These are phyloP conservation scores for Chenopodium berlandieri DNA, from an alignment of 148 eudicot genomes.

Conservation along the genomic window DNA sequence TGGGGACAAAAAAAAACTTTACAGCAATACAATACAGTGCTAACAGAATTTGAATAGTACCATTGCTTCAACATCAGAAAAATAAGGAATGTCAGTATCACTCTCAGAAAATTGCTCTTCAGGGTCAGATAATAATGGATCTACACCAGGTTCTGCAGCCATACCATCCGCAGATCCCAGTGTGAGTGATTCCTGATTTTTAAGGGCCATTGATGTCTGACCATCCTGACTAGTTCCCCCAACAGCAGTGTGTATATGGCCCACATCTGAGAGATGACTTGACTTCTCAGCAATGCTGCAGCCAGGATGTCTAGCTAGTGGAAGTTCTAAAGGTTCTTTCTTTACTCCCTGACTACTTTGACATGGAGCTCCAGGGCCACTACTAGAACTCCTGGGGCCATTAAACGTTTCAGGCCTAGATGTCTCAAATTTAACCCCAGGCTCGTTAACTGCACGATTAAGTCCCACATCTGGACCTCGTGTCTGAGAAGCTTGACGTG, in stretches of 20 bases:
- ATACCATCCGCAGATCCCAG: conserved; percentile 21
- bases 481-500: conserved; percentile 32
- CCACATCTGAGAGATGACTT: conserved; percentile 21
- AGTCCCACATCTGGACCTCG: conserved; percentile 30
- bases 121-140: conserved; percentile 25
- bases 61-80: conserved; percentile 48
- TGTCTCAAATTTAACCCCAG: conserved; percentile 37
- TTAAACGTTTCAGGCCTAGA: conserved; percentile 27
- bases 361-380: conserved; percentile 34
- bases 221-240: conserved; percentile 26
- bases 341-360: conserved; percentile 33
- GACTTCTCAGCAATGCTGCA: conserved; percentile 22
- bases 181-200: conserved; percentile 26
- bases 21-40: not conserved
- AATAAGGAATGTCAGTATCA: conserved; percentile 40
- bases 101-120: conserved; percentile 36
- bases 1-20: not conserved
- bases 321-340: conserved; percentile 26
- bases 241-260: conserved; percentile 22
- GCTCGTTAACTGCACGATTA: conserved; percentile 29
- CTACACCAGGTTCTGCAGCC: conserved; percentile 24
- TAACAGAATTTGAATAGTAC: conserved; percentile 24
- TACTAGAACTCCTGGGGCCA: conserved; percentile 35
- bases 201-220: not conserved
- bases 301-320: conserved; percentile 17